Evolutionary conservation across 2,329 filamentous ascomycete genomes (phyloP).

Genomic region (Trichoderma arundinaceum): DNA sequence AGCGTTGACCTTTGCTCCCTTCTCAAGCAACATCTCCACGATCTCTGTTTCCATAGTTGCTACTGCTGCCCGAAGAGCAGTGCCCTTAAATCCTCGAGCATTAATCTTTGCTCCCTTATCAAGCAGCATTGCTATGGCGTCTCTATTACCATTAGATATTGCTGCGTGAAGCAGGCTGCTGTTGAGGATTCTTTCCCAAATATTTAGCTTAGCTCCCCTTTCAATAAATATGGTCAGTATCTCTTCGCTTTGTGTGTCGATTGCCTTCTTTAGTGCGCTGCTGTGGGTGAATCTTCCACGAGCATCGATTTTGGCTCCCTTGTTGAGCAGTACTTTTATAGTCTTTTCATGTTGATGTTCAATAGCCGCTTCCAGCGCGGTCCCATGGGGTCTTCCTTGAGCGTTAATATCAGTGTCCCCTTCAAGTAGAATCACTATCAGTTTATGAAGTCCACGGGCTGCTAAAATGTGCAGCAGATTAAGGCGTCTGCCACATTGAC

Average conservation of each 20-base stretch:
- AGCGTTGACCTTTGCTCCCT: neutral
- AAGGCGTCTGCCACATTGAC: neutral
- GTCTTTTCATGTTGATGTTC: neutral
- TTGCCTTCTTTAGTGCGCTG: neutral
- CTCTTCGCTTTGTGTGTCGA: neutral
- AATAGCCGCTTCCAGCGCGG: neutral
- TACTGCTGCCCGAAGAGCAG: neutral
- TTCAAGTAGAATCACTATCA: neutral
- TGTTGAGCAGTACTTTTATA: neutral
- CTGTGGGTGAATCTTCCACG: neutral
- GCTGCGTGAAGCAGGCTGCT: neutral
- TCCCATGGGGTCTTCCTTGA: neutral
- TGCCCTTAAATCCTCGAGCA: neutral
- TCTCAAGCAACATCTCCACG: neutral
- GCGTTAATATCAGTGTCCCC: neutral
- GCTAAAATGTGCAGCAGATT: neutral
- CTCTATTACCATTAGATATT: neutral
- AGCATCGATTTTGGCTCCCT: neutral
- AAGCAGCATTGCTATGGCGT: neutral
- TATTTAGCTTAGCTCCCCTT: neutral
- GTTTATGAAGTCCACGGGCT: neutral
- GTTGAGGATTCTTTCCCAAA: fast-evolving
- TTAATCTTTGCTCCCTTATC: neutral
- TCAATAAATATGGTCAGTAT: neutral
- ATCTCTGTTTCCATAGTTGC: neutral